Evolutionary conservation across 352 stramenopile species (phyloP), one percentile per base, ranked within the genome.

Genomic region (Phytophthora pisi): DNA sequence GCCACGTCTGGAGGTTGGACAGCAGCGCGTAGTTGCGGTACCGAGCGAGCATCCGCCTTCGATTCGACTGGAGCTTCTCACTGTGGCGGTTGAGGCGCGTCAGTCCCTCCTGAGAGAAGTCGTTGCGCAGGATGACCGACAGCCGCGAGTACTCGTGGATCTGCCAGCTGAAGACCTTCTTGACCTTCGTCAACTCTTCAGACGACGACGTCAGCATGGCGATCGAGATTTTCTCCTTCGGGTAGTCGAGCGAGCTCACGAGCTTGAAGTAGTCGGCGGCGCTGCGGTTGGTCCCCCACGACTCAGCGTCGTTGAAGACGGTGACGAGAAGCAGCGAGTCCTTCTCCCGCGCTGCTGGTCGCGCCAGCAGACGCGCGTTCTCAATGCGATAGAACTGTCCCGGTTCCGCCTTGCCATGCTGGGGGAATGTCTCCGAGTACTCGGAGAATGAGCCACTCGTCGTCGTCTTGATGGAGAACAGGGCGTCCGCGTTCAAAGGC

Each of bases 21-120:
- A 78, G 42, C 15, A 84, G 51, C 34, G 72, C 70, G 24, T 70
- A 79, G 58, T 87, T 87, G 10, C 78, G 73, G 38, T 84, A 84
- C 18, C 78, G 74, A 57, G 73, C 70, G n/a, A 84, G 26, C 64
- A 81, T 87, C 5, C 76, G 68, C 11, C 79, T 64, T 36, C 79
- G 64, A 13, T 26, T 51, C 15, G 20, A 55, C 23, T 87, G 79
- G 5, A 83, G 36, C 2, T 20, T 28, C 34, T 68, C 47, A 7
- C 64, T 38, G 18, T 87, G 66, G 15, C 75, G 75, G 30, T 77
- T 78, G 2, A 30, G n/a, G 0, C 78, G 66, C 5, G 51, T 72
- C 50, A 84, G 26, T 2, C 47, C 57, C 2, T 54, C 28, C 28
- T 57, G 30, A 1, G 54, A 46, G 46, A 84, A 82, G 34, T 82